Percentiles rank a stretch among this genome's conserved stretches.
Conservation (phyloP, 495 filamentous ascomycete species). For the Neurospora sp. region DNA sequence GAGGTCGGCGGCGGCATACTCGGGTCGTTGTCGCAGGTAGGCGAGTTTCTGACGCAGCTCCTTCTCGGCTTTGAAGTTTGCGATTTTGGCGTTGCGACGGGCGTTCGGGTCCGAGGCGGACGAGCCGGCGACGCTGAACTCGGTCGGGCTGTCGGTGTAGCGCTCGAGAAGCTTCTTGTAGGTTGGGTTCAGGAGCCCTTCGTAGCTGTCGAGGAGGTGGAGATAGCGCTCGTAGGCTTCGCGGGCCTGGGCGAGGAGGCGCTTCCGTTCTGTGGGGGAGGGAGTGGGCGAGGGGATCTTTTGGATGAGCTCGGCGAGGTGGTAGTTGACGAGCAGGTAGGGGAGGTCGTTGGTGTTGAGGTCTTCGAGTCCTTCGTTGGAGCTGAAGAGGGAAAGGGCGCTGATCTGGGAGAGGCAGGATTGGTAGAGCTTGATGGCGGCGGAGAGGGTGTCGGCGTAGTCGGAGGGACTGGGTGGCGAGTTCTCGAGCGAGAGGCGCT, state of each 20-base stretch:
- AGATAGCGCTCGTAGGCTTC: conserved; percentile 68
- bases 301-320: conserved; percentile 24
- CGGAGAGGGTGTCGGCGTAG: conserved; percentile 57
- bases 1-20: conserved; percentile 30
- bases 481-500: conserved; percentile 26
- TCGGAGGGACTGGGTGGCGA: conserved; percentile 40
- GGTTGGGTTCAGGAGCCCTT: conserved; percentile 48
- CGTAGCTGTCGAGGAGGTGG: conserved; percentile 63
- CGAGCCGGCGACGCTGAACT: conserved; percentile 56
- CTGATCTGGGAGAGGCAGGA: conserved; percentile 59
- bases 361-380: conserved; percentile 86
- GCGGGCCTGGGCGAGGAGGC: conserved; percentile 50
- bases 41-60: conserved; percentile 76
- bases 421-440: conserved; percentile 59
- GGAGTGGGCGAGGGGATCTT: conserved; percentile 34
- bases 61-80: conserved; percentile 76
- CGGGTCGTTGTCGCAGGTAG: conserved; percentile 30
- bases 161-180: conserved; percentile 63
- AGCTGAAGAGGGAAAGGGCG: conserved; percentile 71
- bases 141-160: conserved; percentile 54
- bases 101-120: conserved; percentile 55
- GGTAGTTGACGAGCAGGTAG: conserved; percentile 40
- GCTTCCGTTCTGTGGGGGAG: conserved; percentile 50
- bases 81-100: conserved; percentile 73
- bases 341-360: conserved; percentile 72